Evolutionary conservation across 225 moss, liverwort and hornwort species (phyloP), one percentile per base, ranked within the genome.

Genomic region (Straminergon stramineum): DNA sequence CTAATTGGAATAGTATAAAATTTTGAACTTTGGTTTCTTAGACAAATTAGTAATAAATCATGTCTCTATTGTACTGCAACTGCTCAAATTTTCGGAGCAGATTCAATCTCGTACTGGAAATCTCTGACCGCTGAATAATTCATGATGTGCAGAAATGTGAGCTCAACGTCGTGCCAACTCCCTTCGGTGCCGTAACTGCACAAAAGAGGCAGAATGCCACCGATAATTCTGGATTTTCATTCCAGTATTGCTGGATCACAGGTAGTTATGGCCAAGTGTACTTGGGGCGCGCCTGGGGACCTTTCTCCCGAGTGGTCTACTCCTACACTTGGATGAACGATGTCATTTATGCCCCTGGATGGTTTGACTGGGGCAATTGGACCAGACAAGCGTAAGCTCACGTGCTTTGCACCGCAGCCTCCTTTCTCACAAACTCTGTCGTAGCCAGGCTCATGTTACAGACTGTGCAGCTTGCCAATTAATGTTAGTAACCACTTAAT

Each of bases 201-300:
- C 94, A 95, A 86, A 95, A 95, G 91, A 86, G 95, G 83, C 86
- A 90, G 84, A 93, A 88, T 17, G 90, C 91, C 56, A 86, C 88
- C 9, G 94, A 95, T 3, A 28, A 89, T 57, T 88, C 90, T 7
- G 94, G 95, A 7, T 95, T 92, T 71, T 94, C 92, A 20, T 94
- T 95, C 78, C 92, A 86, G n/a, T 79, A 82, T 86, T 95, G 93
- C 85, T 90, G 69, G 89, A 91, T 95, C 81, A 94, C 94, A 17
- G 94, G 95, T 45, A 88, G 55, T 4, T 67, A 28, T 28, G 92
- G 95, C 11, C 93, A 87, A 84, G 91, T 93, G 41, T 95, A 93
- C 39, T 87, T 95, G 73, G 93, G 95, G 73, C 94, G 95, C 32
- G 95, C 95, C 18, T 95, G 93, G 94, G 94, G 95, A 20, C 92